Percentiles rank a stretch among this genome's conserved stretches.
These are phyloP conservation scores for Candida sanyaensis DNA, from an alignment of 1,139 yeast species.

Conservation along the genomic window DNA sequence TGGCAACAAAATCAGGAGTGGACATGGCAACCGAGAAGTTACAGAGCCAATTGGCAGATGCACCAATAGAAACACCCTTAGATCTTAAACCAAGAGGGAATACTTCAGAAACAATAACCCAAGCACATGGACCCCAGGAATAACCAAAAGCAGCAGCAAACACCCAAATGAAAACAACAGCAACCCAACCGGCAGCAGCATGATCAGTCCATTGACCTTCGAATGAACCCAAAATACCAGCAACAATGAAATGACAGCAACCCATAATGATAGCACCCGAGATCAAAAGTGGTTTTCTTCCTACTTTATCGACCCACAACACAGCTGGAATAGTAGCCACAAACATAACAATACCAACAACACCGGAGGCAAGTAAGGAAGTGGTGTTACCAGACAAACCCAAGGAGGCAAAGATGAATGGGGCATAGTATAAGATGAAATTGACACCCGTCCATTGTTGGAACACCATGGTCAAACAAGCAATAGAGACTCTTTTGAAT, in stretches of 20 bases:
- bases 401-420: conserved; percentile 20
- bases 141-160: conserved; percentile 29
- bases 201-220: conserved; percentile 14
- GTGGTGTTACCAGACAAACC: conserved; percentile 20
- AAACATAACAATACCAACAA: conserved; percentile 49
- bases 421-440: conserved; percentile 71
- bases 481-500: conserved; percentile 54
- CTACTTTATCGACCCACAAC: conserved; percentile 25
- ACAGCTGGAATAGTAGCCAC: conserved; percentile 34
- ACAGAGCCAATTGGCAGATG: conserved; percentile 42
- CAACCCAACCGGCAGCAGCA: conserved; percentile 42
- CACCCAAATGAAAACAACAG: conserved; percentile 37
- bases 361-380: conserved; percentile 47
- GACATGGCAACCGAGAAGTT: conserved; percentile 41
- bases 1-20: conserved; percentile 28
- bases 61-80: conserved; percentile 30
- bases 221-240: conserved; percentile 59
- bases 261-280: conserved; percentile 16
- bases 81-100: conserved; percentile 22
- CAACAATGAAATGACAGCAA: conserved; percentile 23
- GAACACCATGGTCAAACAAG: conserved; percentile 60
- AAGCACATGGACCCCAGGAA: conserved; percentile 35
- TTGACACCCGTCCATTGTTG: conserved; percentile 76
- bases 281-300: conserved; percentile 16
- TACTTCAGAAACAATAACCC: conserved; percentile 22